Conservation (phyloP, 176 grass and related monocot species). For the Carex scoparia region DNA sequence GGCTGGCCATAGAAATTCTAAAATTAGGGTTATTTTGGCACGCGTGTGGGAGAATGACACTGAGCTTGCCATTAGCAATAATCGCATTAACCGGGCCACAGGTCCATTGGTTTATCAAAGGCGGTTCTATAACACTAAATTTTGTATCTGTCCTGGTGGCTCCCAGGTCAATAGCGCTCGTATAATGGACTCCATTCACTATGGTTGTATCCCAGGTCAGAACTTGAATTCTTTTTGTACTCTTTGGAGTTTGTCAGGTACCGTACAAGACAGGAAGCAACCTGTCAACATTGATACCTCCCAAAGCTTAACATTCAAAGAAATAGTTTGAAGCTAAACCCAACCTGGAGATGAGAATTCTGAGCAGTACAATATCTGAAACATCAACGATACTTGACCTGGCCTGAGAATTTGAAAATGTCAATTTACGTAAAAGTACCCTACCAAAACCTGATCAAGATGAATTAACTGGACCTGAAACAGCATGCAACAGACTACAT, state of each 20-base stretch:
- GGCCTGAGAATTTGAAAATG: neutral
- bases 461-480: neutral
- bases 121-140: constrained; percentile 86
- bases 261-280: neutral
- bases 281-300: neutral
- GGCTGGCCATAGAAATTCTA: constrained; percentile 58
- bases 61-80: constrained; percentile 89
- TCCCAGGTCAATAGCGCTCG: constrained; percentile 99
- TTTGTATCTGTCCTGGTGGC: constrained; percentile 96
- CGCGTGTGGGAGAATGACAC: constrained; percentile 92
- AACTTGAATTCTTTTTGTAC: constrained; percentile 10
- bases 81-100: constrained; percentile 80
- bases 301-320: constrained; percentile 4
- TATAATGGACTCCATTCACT: constrained; percentile 91
- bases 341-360: neutral
- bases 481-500: neutral
- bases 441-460: neutral
- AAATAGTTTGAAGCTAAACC: neutral
- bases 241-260: neutral
- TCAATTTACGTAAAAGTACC: neutral
- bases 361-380: neutral
- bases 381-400: neutral
- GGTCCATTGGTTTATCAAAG: constrained; percentile 92
- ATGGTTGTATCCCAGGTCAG: constrained; percentile 95
- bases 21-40: constrained; percentile 92